Percentiles rank a stretch among this genome's conserved stretches.
These are phyloP conservation scores for Arctium minus DNA, from an alignment of 129 eudicot species.

Conservation along the genomic window DNA sequence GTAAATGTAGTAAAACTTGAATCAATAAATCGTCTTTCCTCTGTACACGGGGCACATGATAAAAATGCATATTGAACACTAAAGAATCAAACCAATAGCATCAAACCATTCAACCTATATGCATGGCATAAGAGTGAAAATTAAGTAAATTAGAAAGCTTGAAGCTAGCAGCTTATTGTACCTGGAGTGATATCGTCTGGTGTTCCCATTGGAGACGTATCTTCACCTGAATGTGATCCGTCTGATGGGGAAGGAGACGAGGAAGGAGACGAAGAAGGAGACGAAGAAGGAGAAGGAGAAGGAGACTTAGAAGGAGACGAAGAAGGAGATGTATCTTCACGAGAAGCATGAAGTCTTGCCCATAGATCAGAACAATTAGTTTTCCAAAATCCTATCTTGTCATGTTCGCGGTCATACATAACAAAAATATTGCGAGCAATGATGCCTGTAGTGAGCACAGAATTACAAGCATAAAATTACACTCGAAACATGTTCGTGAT, in stretches of 20 bases:
- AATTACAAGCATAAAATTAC: not conserved
- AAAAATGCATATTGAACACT: not conserved
- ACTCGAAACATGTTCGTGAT: not conserved
- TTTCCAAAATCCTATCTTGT: conserved; percentile 95
- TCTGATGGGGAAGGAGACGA: conserved; percentile 40
- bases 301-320: conserved; percentile 48
- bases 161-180: conserved; percentile 20
- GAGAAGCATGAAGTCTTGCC: conserved; percentile 59
- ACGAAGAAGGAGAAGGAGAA: conserved; percentile 53
- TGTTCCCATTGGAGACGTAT: conserved; percentile 43
- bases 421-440: conserved; percentile 90
- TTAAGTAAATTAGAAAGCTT: not conserved
- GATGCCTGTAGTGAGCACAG: conserved; percentile 50
- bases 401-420: conserved; percentile 90
- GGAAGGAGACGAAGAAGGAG: conserved; percentile 62
- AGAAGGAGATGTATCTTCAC: conserved; percentile 3
- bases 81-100: not conserved
- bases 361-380: conserved; percentile 95
- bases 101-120: not conserved
- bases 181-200: conserved; percentile 52
- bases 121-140: not conserved
- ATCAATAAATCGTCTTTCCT: not conserved
- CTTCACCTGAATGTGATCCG: conserved; percentile 35
- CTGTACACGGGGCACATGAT: not conserved
- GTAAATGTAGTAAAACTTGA: not conserved